phyloP scores from a whole-genome alignment of 495 filamentous ascomycete species.

The Tuber magnatum region DNA sequence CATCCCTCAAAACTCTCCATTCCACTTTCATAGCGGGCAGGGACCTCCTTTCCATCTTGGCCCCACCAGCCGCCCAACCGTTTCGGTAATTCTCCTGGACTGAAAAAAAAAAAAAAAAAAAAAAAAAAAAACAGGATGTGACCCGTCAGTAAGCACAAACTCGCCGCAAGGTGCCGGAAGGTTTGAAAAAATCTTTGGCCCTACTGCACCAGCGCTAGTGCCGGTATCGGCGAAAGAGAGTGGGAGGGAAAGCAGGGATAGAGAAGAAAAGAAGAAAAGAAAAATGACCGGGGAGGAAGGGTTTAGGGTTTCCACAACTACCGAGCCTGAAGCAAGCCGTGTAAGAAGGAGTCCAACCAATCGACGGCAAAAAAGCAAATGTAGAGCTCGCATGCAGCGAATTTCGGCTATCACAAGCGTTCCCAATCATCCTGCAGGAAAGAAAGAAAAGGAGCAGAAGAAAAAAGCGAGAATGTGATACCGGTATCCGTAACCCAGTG shows the following conservation, averaged over 20 bases:
- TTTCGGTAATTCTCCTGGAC: not conserved
- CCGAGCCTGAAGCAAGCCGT: not conserved
- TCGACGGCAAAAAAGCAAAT: not conserved
- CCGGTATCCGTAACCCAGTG: not conserved
- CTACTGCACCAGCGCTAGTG: too few species aligned
- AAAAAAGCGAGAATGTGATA: not conserved
- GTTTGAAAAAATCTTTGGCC: not conserved
- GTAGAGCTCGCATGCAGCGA: not conserved
- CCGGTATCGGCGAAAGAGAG: not conserved
- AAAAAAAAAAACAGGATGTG: constrained; percentile 3
- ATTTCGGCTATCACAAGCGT: not conserved
- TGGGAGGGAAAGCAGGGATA: not conserved
- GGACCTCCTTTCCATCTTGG: constrained; percentile 28
- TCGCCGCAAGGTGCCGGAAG: not conserved
- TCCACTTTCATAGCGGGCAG: constrained; percentile 25
- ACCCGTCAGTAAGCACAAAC: not conserved
- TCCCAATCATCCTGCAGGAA: not conserved
- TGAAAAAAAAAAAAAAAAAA: constrained; percentile 2
- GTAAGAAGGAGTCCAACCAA: not conserved
- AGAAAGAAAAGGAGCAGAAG: not conserved
- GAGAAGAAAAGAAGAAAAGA: not conserved
- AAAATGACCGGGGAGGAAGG: not conserved
- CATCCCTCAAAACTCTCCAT: constrained; percentile 13
- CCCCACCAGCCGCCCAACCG: constrained; percentile 1
- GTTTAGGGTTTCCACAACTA: not conserved